Conservation (phyloP, 2,329 filamentous ascomycete genomes). For the Verticillium tricorpus region DNA sequence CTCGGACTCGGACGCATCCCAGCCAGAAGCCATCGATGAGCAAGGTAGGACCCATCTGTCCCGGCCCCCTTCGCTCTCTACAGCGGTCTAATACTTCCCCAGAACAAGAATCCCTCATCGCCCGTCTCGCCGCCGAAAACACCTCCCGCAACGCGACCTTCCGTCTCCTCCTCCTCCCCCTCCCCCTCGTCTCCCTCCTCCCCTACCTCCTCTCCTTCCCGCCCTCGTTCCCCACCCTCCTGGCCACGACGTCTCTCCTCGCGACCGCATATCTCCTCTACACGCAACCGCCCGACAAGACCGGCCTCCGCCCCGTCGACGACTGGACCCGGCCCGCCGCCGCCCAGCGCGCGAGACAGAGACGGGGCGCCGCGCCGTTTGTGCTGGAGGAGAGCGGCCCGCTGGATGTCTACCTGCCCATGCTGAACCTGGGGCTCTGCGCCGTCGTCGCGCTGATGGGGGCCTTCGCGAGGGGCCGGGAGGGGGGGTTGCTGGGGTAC, state of each 20-base stretch:
- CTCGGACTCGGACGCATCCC: constrained; percentile 46
- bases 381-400: constrained; percentile 4
- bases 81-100: constrained; percentile 14
- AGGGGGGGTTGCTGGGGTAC: constrained; percentile 38
- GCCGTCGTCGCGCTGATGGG: constrained; percentile 38
- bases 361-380: constrained; percentile 8
- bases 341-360: constrained; percentile 7
- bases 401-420: constrained; percentile 46
- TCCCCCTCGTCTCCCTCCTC: constrained; percentile 53
- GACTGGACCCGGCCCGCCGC: constrained; percentile 4
- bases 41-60: constrained; percentile 48
- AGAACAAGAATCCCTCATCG: constrained; percentile 65
- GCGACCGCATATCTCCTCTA: constrained; percentile 47
- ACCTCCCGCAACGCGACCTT: constrained; percentile 53
- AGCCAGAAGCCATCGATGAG: constrained; percentile 66
- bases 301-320: constrained; percentile 15
- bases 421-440: constrained; percentile 42
- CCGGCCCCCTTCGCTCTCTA: not conserved
- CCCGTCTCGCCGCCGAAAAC: constrained; percentile 50
- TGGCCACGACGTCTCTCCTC: constrained; percentile 52
- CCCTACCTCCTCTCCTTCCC: constrained; percentile 43
- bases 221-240: constrained; percentile 30
- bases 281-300: constrained; percentile 49
- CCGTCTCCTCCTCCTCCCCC: constrained; percentile 50
- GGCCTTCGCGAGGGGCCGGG: constrained; percentile 12